Base-by-base conservation (phyloP, 1,284 basidiomycete species). In the Tetrapyrgos nigripes region DNA sequence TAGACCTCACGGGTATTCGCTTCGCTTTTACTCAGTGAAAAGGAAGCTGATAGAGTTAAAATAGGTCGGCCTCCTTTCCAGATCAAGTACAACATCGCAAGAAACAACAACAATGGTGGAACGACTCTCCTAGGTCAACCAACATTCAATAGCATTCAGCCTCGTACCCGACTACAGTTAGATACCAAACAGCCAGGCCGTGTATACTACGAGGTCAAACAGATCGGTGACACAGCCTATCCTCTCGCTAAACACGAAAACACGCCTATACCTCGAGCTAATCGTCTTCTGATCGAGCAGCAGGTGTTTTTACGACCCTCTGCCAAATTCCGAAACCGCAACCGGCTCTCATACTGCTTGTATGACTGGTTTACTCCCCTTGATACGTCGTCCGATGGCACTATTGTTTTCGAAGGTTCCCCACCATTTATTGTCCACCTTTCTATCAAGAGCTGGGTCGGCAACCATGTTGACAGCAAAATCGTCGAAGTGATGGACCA, bases 161-260 rank as follows among this genome's bases (percentile, higher is more conserved):
- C 86, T 14, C 84, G 83, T 21, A 92, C 93, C 8, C 85, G 93
- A 33, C 88, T 98, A 70, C 93, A 96, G 64, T 82, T 98, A 24
- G 88, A 88, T 58, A 96, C 93, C 0, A 84, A 86, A 0, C 83
- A 84, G 35, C 82, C 93, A 1, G 96, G 96, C 3, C 83, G 87
- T 57, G 92, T 96, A 70, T 90, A 86, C 68, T 98, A 98, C 72
- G 89, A 93, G 70, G 89, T 99, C 63, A 88, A 91, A 62, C 90
- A 92, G 66, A 85, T 98, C 21, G 91, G 91, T 9, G 97, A 99
- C 71, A 82, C 88, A 0, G 85, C 91, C n/a, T 98, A 97, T 74
- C 88, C 91, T 8, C 79, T 91, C 33, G 79, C 81, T 14, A 86
- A 87, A 65, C 83, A 87, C 72, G 82, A 80, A 65, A 77, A 82